Evolutionary conservation across 1,284 basidiomycete genomes (phyloP), one percentile per base, ranked within the genome.

Genomic region (Fomitiporia mediterranea): DNA sequence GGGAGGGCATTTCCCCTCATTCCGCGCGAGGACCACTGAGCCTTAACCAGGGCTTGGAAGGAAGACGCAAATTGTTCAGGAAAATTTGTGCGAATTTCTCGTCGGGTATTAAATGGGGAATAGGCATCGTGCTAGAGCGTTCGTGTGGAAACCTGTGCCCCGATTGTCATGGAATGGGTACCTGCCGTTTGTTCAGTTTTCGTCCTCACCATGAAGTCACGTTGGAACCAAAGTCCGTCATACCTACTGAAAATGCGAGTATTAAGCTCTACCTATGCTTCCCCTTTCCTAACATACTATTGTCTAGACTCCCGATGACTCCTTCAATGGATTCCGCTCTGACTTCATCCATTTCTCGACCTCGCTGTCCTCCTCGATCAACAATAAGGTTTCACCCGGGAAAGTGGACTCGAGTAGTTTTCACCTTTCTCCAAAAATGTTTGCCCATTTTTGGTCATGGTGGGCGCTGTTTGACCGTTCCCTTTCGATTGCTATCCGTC

Each of bases 321-420:
- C 94, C 0, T 98, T 84, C 69, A 82, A 82, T 57, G 89, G 83
- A 1, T 98, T 98, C 73, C 84, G 96, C 32, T 97, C 94, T 6
- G 89, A 98, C 70, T 97, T 93, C 68, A 86, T 98, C 57, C 96
- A 99, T 71, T 81, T 97, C 54, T 94, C 94, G 0, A 78, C 96
- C 46, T 98, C 94, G 0, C 75, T 98, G 59, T 82, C 82, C 35
- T 91, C 91, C 63, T 60, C 69, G 55, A 62, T 65, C 57, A 68
- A 61, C 56, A 63, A 69, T 64, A 67, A 61, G 57, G 61, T 53
- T 13, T 56, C 55, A 5, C 51, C 43, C 44, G 56, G 62, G 1
- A 62, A 64, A n/a, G 56, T 62, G 0, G 70, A 66, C 6, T 70
- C 74, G 60, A 98, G 89, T 71, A 92, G 83, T 65, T 74, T 98